phyloP scores from a whole-genome alignment of 2,329 filamentous ascomycete genomes.

The Penicillium hordei region DNA sequence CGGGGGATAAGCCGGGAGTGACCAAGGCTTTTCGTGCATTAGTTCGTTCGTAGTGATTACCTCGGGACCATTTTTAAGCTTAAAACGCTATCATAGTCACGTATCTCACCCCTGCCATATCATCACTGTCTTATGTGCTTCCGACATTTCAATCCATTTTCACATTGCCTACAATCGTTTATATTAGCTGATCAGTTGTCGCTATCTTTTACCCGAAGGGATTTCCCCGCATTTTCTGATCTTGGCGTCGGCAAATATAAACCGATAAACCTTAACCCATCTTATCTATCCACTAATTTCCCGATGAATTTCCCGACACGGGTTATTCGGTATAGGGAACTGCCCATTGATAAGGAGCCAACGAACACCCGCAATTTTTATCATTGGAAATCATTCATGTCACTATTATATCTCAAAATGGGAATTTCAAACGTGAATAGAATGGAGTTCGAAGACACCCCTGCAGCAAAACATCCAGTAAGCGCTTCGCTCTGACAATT shows the following conservation, averaged over 20 bases:
- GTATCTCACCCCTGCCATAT: neutral
- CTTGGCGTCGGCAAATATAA: constrained; percentile 15
- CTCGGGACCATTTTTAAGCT: neutral
- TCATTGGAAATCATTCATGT: neutral
- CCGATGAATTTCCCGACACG: constrained; percentile 14
- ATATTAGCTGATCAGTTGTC: neutral
- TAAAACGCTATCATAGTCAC: neutral
- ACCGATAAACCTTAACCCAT: neutral
- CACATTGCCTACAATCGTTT: neutral
- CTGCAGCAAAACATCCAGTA: constrained; percentile 7
- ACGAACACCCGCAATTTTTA: neutral
- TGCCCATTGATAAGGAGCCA: constrained; percentile 7
- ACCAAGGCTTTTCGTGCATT: neutral
- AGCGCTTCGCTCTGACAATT: neutral
- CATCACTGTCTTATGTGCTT: neutral
- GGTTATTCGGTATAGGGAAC: neutral
- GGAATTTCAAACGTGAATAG: constrained; percentile 2
- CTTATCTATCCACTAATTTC: constrained; percentile 8
- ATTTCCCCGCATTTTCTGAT: constrained; percentile 15
- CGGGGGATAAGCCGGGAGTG: neutral
- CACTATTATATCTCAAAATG: neutral
- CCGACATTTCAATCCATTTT: neutral
- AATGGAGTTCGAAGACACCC: neutral
- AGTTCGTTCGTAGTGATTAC: neutral
- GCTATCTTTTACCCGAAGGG: neutral